Evolutionary conservation across 2,329 filamentous ascomycete genomes (phyloP).

Genomic region (Gremmenia infestans): DNA sequence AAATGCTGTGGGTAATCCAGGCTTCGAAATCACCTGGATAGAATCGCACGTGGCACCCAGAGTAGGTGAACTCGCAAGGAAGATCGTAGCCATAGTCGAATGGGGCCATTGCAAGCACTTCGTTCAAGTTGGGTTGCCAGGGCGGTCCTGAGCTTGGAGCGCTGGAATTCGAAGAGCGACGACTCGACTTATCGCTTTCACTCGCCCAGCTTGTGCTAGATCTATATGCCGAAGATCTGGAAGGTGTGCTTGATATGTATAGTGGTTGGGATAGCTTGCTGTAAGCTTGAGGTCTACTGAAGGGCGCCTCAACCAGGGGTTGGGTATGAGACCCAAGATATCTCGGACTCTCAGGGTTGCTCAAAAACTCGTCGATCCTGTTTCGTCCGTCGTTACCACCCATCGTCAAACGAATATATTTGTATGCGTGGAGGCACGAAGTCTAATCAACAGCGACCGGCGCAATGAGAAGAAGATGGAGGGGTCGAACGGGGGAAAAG

Average conservation of each 20-base stretch:
- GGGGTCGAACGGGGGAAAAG: background rate
- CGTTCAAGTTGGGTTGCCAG: no score
- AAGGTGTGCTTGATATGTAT: background rate
- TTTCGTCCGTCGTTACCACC: background rate
- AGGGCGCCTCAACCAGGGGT: no score
- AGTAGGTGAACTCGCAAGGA: constrained; percentile 23
- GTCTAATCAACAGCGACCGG: background rate
- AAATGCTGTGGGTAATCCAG: constrained; percentile 45
- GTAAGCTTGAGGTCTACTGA: no score
- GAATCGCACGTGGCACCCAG: constrained; percentile 37
- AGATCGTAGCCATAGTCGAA: constrained; percentile 14
- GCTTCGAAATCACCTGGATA: constrained; percentile 31
- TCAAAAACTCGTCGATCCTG: background rate
- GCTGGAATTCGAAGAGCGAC: background rate
- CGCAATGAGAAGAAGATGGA: background rate
- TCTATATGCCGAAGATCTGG: background rate
- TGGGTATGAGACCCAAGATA: background rate
- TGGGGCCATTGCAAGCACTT: background rate
- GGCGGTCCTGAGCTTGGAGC: background rate
- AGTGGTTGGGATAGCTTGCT: background rate
- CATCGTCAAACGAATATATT: background rate
- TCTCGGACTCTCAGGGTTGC: background rate
- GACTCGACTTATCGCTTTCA: background rate
- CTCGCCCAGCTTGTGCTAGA: background rate
- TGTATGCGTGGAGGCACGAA: background rate